Percentiles rank a stretch among this genome's conserved stretches.
phyloP scores from a whole-genome alignment of 169 alveolate species.

The Theileria annulata region DNA sequence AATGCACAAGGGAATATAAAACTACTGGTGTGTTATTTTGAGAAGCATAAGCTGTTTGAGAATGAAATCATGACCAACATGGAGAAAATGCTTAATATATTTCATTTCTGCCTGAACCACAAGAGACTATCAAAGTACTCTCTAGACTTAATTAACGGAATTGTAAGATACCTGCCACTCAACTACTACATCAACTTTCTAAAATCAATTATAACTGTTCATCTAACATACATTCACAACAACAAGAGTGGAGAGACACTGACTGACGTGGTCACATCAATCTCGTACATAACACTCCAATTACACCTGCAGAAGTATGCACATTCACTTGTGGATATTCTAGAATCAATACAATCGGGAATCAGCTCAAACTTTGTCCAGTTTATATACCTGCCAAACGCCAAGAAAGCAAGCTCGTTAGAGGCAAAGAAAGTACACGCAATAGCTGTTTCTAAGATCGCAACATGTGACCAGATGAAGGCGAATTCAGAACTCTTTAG shows the following conservation, averaged over 20 bases:
- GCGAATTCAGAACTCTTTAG: slow-evolving; percentile 23
- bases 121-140: slow-evolving; percentile 76
- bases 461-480: slow-evolving; percentile 35
- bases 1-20: slow-evolving; percentile 80
- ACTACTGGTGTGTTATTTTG: slow-evolving; percentile 77
- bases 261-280: slow-evolving; percentile 43
- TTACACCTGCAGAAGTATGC: slow-evolving; percentile 43
- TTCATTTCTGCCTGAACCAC: slow-evolving; percentile 82
- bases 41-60: slow-evolving; percentile 71
- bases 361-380: slow-evolving; percentile 32
- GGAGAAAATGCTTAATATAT: slow-evolving; percentile 77
- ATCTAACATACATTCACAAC: slow-evolving; percentile 74
- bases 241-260: slow-evolving; percentile 54
- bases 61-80: slow-evolving; percentile 66
- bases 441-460: slow-evolving; percentile 46
- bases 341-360: slow-evolving; percentile 66
- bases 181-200: slow-evolving; percentile 70
- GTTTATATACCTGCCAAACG: slow-evolving; percentile 63
- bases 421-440: slow-evolving; percentile 65
- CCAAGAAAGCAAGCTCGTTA: slow-evolving; percentile 40
- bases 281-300: slow-evolving; percentile 39
- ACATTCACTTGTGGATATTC: slow-evolving; percentile 38
- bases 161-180: slow-evolving; percentile 75
- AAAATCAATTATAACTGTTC: slow-evolving; percentile 72
- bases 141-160: slow-evolving; percentile 75